Conservation (phyloP, 108 stramenopile genomes). For the Schizochytrium sp. region DNA sequence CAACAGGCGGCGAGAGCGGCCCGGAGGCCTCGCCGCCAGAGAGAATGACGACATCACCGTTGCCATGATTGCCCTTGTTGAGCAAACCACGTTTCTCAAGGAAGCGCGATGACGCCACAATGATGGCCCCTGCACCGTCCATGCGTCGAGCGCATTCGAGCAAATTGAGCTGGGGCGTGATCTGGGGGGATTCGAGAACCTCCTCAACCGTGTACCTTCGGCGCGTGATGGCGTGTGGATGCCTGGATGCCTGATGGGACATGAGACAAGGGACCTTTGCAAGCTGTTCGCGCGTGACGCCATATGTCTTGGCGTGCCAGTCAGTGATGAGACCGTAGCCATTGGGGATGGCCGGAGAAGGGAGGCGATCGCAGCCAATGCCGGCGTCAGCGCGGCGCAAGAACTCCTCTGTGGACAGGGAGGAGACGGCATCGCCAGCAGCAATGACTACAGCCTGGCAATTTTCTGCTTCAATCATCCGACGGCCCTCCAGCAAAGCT, state of each 20-base stretch:
- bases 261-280: conserved; percentile 31
- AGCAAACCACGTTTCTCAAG: conserved; percentile 1
- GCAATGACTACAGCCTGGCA: conserved; percentile 39
- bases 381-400: conserved; percentile 33
- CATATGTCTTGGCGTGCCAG: conserved; percentile 27
- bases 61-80: not conserved
- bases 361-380: not conserved
- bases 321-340: conserved; percentile 41
- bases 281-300: conserved; percentile 42
- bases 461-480: conserved; percentile 35
- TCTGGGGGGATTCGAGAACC: conserved; percentile 15
- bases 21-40: conserved; percentile 40
- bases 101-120: conserved; percentile 33
- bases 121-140: conserved; percentile 41
- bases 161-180: conserved; percentile 32
- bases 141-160: conserved; percentile 43
- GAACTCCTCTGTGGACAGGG: conserved; percentile 29
- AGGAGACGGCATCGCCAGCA: conserved; percentile 38
- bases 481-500: conserved; percentile 34
- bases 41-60: conserved; percentile 18
- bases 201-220: conserved; percentile 17
- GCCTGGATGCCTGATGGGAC: conserved; percentile 35
- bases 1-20: conserved; percentile 34
- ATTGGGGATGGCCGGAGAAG: conserved; percentile 32
- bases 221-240: conserved; percentile 25